Evolutionary conservation across 192 early-diverging fungal species (phyloP).

Genomic region (Backusella mclennaniae): DNA sequence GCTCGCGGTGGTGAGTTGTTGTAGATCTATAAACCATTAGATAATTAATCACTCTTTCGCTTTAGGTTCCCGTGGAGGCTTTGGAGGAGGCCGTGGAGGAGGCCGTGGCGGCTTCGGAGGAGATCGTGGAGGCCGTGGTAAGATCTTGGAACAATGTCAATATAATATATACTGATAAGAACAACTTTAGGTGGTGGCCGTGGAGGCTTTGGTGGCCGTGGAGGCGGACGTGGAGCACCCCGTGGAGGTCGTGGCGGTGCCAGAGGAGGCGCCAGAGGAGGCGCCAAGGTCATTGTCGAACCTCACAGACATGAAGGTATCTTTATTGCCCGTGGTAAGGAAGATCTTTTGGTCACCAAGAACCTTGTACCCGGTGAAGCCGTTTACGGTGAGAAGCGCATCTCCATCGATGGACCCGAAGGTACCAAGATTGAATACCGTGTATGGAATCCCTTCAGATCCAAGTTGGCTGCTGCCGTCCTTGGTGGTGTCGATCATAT

Average conservation of each 20-base stretch:
- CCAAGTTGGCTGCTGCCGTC: slow-evolving; percentile 97
- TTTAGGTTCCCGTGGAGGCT: slow-evolving; percentile 37
- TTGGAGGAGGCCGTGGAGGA: slow-evolving; percentile 52
- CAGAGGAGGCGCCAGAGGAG: slow-evolving; percentile 79
- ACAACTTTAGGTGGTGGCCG: neutral
- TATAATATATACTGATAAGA: no score
- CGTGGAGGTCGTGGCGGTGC: slow-evolving; percentile 60
- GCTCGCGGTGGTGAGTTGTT: slow-evolving; percentile 3
- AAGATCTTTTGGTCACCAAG: slow-evolving; percentile 98
- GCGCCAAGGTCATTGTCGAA: slow-evolving; percentile 95
- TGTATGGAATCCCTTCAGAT: slow-evolving; percentile 99
- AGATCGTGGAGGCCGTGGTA: no score
- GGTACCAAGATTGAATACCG: slow-evolving; percentile 97
- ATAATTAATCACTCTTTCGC: no score
- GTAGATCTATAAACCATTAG: no score
- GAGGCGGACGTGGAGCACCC: slow-evolving; percentile 40
- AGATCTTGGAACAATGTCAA: no score
- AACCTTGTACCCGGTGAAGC: slow-evolving; percentile 97
- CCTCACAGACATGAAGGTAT: slow-evolving; percentile 95
- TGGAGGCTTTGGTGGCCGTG: slow-evolving; percentile 30
- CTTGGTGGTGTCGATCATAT: slow-evolving; percentile 96
- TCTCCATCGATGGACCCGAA: slow-evolving; percentile 92
- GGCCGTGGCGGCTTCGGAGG: no score
- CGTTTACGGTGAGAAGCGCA: slow-evolving; percentile 98
- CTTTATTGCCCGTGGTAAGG: slow-evolving; percentile 98